Conservation (phyloP, 768 basidiomycete genomes). For the Asterophora lycoperdoides region DNA sequence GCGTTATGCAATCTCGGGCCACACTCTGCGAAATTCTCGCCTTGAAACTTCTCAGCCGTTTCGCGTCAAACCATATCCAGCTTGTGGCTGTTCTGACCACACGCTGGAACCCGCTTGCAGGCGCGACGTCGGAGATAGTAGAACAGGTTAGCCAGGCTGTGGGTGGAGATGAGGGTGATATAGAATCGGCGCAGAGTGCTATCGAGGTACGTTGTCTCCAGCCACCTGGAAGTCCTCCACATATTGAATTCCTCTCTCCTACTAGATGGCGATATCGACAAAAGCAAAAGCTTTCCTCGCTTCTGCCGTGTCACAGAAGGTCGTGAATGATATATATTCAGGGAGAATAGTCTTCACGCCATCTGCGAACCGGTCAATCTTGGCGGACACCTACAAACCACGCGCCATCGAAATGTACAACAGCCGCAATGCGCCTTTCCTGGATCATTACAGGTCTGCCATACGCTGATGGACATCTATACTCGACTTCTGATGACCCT, state of each 20-base stretch:
- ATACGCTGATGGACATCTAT: background rate
- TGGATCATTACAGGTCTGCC: conserved; percentile 76
- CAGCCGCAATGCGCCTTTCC: conserved; percentile 57
- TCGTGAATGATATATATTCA: conserved; percentile 82
- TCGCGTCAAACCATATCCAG: conserved; percentile 71
- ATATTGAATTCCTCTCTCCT: background rate
- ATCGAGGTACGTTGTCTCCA: conserved; percentile 61
- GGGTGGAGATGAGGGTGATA: conserved; percentile 55
- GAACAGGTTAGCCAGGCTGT: conserved; percentile 59
- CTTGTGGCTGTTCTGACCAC: conserved; percentile 76
- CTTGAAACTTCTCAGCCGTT: conserved; percentile 76
- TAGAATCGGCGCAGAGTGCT: conserved; percentile 73
- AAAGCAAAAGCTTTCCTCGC: conserved; percentile 81
- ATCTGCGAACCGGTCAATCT: conserved; percentile 61
- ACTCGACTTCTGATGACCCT: conserved; percentile 2
- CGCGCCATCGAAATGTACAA: conserved; percentile 73
- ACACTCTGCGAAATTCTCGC: conserved; percentile 86
- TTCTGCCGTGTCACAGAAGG: conserved; percentile 77
- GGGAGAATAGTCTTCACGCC: conserved; percentile 72
- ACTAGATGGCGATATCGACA: conserved; percentile 84
- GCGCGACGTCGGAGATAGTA: conserved; percentile 63
- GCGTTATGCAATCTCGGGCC: conserved; percentile 63
- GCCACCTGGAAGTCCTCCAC: background rate
- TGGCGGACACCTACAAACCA: conserved; percentile 88
- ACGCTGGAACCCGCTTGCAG: conserved; percentile 81